Percentiles rank a stretch among this genome's conserved stretches.
Conservation (phyloP, 179 eudicot species). For the Gypsophila paniculata region DNA sequence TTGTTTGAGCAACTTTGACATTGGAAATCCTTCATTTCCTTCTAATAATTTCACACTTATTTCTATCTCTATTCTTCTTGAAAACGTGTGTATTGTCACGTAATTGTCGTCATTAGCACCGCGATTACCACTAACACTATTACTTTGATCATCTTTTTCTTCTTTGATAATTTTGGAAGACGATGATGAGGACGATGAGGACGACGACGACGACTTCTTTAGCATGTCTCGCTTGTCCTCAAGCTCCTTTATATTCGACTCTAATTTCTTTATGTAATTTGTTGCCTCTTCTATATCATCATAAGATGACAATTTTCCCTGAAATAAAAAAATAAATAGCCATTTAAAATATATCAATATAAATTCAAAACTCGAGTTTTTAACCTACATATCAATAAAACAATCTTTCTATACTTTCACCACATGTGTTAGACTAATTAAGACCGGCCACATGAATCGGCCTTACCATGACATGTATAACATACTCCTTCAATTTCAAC, state of each 20-base stretch:
- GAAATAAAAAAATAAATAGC: not conserved
- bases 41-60: conserved; percentile 11
- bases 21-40: conserved; percentile 15
- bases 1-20: conserved; percentile 12
- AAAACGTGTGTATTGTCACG: conserved; percentile 5
- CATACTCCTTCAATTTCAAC: no score
- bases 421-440: no score
- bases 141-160: not conserved
- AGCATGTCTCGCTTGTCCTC: conserved; percentile 6
- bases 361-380: not conserved
- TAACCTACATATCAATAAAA: no score
- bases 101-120: not conserved
- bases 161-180: no score
- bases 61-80: conserved; percentile 14
- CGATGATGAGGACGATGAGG: not conserved
- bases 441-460: no score
- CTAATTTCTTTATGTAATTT: conserved; percentile 15
- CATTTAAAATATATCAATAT: not conserved
- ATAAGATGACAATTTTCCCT: conserved; percentile 5
- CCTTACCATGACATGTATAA: no score
- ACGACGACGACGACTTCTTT: not conserved
- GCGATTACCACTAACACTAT: not conserved
- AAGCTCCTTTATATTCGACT: conserved; percentile 17
- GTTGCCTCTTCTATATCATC: conserved; percentile 18
- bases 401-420: no score